Percentiles rank a stretch among this genome's conserved stretches.
Conservation (phyloP, 108 stramenopile species). For the Parietichytrium sp. region DNA sequence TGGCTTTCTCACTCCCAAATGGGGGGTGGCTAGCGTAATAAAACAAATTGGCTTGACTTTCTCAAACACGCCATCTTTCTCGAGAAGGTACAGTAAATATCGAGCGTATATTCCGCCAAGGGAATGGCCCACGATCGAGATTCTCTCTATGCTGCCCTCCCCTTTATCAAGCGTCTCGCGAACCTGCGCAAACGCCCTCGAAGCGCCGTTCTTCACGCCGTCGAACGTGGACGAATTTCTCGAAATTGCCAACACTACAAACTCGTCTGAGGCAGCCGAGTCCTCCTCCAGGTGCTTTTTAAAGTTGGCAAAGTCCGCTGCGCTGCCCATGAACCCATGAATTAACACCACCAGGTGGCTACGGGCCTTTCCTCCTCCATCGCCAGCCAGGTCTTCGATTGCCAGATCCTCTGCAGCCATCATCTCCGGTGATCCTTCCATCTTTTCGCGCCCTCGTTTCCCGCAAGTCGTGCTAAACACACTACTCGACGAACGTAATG, state of each 20-base stretch:
- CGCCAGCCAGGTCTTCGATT: too few species aligned
- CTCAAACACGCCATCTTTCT: background rate
- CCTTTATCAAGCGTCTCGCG: background rate
- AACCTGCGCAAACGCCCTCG: background rate
- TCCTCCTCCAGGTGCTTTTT: background rate
- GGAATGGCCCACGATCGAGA: slow-evolving; percentile 17
- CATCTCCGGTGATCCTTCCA: too few species aligned
- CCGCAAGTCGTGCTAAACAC: too few species aligned
- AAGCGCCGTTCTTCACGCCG: background rate
- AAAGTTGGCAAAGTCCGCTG: background rate
- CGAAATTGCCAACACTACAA: background rate
- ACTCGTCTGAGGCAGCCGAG: background rate
- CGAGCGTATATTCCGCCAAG: slow-evolving; percentile 20
- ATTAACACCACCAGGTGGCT: slow-evolving; percentile 30
- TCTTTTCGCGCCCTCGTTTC: too few species aligned
- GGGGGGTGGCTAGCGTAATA: slow-evolving; percentile 18
- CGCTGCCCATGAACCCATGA: background rate
- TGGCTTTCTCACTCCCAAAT: background rate
- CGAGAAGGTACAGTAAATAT: background rate
- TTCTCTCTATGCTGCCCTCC: background rate
- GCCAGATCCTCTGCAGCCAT: too few species aligned
- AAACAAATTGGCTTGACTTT: background rate
- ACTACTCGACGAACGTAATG: too few species aligned
- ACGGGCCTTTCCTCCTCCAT: too few species aligned
- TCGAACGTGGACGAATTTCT: background rate